Evolutionary conservation across 176 grass and related monocot species (phyloP).

Genomic region (Musa beccarii): DNA sequence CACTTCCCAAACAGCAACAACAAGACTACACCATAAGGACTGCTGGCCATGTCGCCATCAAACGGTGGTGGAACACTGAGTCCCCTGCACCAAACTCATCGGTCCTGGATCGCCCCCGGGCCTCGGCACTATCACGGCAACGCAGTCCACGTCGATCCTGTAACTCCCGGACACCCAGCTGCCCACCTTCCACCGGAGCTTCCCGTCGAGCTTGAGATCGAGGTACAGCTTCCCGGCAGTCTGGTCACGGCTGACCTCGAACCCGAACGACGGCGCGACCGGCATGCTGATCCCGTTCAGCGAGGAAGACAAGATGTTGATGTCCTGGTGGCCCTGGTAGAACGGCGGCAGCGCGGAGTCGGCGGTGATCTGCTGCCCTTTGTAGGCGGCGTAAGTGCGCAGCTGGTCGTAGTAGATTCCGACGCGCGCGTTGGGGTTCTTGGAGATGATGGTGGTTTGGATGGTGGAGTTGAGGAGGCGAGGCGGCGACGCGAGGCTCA

Average conservation of each 20-base stretch:
- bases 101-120: not conserved
- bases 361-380: conserved; percentile 27
- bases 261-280: not conserved
- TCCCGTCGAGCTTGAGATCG: conserved; percentile 37
- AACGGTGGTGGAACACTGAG: conserved; percentile 26
- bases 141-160: conserved; percentile 46
- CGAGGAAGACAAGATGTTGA: conserved; percentile 29
- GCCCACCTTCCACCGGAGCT: conserved; percentile 68
- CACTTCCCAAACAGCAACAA: too few relatives aligned
- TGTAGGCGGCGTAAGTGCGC: conserved; percentile 39
- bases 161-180: conserved; percentile 46
- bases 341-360: conserved; percentile 32
- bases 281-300: conserved; percentile 21
- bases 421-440: conserved; percentile 61
- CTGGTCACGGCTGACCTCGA: conserved; percentile 10
- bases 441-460: conserved; percentile 43
- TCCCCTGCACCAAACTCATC: conserved; percentile 1
- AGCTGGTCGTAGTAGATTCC: conserved; percentile 53
- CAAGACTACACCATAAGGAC: too few relatives aligned
- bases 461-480: conserved; percentile 25
- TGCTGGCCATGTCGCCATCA: not conserved
- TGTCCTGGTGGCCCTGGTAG: conserved; percentile 34
- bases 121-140: conserved; percentile 10
- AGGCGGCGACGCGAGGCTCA: conserved; percentile 10
- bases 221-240: conserved; percentile 23